Evolutionary conservation across 1,139 yeast genomes (phyloP).

Genomic region (Kodamaea arcana): DNA sequence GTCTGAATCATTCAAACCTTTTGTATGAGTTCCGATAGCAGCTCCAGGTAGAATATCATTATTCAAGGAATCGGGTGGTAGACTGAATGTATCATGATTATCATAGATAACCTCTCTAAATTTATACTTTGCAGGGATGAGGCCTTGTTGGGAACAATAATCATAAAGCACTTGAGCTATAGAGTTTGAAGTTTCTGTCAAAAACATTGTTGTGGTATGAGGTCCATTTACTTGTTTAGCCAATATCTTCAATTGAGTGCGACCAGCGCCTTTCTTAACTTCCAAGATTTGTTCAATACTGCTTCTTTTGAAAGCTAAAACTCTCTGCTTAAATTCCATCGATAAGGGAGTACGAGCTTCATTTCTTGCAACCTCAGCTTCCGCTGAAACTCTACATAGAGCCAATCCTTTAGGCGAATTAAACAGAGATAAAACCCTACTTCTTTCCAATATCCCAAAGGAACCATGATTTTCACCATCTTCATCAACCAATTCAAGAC

Average conservation of each 20-base stretch:
- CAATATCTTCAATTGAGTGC: constrained; percentile 1
- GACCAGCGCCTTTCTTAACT: background rate
- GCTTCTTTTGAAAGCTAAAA: constrained; percentile 12
- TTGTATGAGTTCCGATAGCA: constrained; percentile 7
- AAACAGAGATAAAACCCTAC: constrained; percentile 50
- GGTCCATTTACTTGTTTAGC: background rate
- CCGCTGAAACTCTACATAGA: constrained; percentile 42
- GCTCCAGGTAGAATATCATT: constrained; percentile 1
- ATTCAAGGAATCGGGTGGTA: background rate
- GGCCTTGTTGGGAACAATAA: constrained; percentile 27
- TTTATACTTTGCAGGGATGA: constrained; percentile 24
- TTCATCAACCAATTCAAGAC: constrained; percentile 68
- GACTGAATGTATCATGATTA: background rate
- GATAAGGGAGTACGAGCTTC: constrained; percentile 50
- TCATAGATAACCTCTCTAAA: constrained; percentile 12
- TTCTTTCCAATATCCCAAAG: constrained; percentile 64
- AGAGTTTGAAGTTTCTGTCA: constrained; percentile 9
- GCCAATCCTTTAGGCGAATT: constrained; percentile 66
- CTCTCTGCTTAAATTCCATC: constrained; percentile 30
- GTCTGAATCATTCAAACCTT: constrained; percentile 17
- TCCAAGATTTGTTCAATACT: constrained; percentile 6
- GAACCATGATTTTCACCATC: constrained; percentile 78
- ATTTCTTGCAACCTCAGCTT: constrained; percentile 32
- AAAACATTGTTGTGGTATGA: constrained; percentile 1
- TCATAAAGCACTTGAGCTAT: constrained; percentile 31